Evolutionary conservation across 441 rosid species (phyloP).

Genomic region (Manihot esculenta): DNA sequence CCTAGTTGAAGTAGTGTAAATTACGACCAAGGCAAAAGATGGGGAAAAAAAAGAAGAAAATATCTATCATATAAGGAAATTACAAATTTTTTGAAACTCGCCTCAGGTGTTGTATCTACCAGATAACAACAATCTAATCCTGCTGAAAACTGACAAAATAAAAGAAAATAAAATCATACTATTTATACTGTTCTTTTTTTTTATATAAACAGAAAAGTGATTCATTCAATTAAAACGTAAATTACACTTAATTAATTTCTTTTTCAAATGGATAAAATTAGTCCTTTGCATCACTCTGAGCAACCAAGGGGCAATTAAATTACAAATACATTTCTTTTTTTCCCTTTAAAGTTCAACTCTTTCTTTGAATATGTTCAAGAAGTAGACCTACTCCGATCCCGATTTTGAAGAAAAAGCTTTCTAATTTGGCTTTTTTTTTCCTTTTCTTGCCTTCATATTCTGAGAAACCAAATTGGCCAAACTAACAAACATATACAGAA

Average conservation of each 20-base stretch:
- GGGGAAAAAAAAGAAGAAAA: too few species aligned
- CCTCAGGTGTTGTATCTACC: conserved; percentile 13
- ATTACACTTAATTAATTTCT: background rate
- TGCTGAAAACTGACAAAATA: conserved; percentile 24
- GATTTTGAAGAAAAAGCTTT: background rate
- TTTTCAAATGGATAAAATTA: background rate
- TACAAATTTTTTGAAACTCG: conserved; percentile 18
- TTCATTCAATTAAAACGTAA: background rate
- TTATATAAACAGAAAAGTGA: background rate
- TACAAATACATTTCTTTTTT: background rate
- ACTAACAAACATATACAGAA: background rate
- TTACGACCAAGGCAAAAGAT: conserved; percentile 1
- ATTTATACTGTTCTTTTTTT: too few species aligned
- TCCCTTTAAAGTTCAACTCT: background rate
- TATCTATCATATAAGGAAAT: background rate
- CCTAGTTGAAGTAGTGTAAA: conserved; percentile 1
- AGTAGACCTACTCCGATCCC: background rate
- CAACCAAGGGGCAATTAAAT: conserved; percentile 4
- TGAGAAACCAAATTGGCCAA: background rate
- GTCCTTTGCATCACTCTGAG: background rate
- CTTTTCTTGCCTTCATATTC: background rate
- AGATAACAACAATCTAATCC: conserved; percentile 22
- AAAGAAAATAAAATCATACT: conserved; percentile 15
- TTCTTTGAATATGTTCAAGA: background rate
- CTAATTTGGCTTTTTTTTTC: background rate